A percentile compares a stretch with the other conserved stretches of the same genome.
phyloP scores from a whole-genome alignment of 371 early-diverging fungal genomes.

The Chytridiales sp. region DNA sequence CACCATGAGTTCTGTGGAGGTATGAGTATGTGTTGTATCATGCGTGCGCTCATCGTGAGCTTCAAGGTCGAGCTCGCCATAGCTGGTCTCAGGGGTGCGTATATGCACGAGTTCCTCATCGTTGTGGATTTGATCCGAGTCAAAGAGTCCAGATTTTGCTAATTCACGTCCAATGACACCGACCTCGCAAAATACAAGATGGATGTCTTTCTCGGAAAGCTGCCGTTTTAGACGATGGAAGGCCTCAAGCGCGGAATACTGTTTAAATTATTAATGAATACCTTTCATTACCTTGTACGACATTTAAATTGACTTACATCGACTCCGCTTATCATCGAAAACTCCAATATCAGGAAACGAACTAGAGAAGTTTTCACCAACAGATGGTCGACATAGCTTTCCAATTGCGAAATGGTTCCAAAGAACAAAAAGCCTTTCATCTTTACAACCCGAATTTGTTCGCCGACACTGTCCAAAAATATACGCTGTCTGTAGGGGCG shows the following conservation, averaged over 20 bases:
- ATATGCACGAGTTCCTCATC: too few species aligned
- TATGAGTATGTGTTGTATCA: too few species aligned
- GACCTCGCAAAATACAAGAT: slow-evolving; percentile 83
- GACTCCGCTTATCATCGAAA: slow-evolving; percentile 84
- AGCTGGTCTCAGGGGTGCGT: too few species aligned
- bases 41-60: background rate
- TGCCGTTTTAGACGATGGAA: slow-evolving; percentile 85
- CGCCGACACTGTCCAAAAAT: slow-evolving; percentile 78
- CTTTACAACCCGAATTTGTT: slow-evolving; percentile 83
- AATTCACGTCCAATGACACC: slow-evolving; percentile 66
- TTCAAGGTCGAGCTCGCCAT: slow-evolving; percentile 5
- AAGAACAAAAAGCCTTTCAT: slow-evolving; percentile 90
- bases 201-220: slow-evolving; percentile 67
- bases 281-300: background rate
- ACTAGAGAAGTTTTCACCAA: slow-evolving; percentile 32
- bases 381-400: slow-evolving; percentile 53
- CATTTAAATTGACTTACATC: slow-evolving; percentile 49
- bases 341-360: slow-evolving; percentile 87
- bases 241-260: slow-evolving; percentile 88
- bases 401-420: slow-evolving; percentile 63
- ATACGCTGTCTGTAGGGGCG: slow-evolving; percentile 84
- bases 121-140: slow-evolving; percentile 38
- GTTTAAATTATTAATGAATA: background rate
- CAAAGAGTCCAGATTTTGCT: slow-evolving; percentile 73
- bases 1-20: slow-evolving; percentile 34